These are phyloP conservation scores for Plasmodium reichenowi DNA, from an alignment of 169 alveolate species.

Conservation along the genomic window DNA sequence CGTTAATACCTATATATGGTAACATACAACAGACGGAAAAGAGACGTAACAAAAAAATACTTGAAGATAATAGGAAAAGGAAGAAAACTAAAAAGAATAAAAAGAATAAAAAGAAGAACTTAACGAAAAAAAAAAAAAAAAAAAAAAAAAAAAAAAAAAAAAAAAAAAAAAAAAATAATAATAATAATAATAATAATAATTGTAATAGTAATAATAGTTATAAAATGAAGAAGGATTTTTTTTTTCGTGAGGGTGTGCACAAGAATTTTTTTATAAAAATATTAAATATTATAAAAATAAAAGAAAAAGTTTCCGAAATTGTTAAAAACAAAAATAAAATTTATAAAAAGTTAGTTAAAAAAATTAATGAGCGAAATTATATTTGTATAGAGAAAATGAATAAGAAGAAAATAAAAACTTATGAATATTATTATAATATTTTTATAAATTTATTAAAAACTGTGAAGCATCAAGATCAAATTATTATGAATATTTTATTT, in stretches of 20 bases:
- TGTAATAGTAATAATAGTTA: neutral
- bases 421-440: conserved; percentile 14
- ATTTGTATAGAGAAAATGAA: neutral
- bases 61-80: neutral
- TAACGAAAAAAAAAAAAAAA: neutral
- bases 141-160: too few species aligned
- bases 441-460: conserved; percentile 29
- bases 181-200: too few species aligned
- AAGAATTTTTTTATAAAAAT: conserved; percentile 28
- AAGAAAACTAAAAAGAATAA: too few species aligned
- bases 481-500: conserved; percentile 34
- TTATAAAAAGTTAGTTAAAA: conserved; percentile 39
- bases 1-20: conserved; percentile 3
- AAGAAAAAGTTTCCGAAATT: conserved; percentile 11
- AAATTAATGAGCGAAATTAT: conserved; percentile 8
- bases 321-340: conserved; percentile 22
- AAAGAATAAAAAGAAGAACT: too few species aligned
- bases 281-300: conserved; percentile 42
- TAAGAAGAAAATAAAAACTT: neutral
- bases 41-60: neutral
- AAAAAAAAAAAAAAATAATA: too few species aligned
- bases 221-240: neutral
- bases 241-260: neutral
- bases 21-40: neutral
- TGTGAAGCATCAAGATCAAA: conserved; percentile 34